Conservation (phyloP, 2,329 filamentous ascomycete species). For the Penicillium sumatraense region DNA sequence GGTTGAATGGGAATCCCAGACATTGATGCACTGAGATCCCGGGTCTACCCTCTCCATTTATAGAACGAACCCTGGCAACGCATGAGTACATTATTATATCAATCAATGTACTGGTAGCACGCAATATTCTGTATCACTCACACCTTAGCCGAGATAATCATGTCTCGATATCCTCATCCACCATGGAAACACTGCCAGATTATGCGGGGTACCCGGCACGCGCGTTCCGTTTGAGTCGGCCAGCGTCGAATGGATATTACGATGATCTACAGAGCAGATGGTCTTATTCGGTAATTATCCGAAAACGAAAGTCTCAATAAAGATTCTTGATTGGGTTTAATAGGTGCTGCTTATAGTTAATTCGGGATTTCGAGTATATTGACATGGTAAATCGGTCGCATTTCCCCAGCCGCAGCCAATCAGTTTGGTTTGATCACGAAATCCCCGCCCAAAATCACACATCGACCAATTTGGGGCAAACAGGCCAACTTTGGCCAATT, state of each 20-base stretch:
- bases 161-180: neutral
- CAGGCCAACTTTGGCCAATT: neutral
- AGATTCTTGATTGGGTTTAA: neutral
- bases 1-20: no score
- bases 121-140: neutral
- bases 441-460: slow-evolving; percentile 2
- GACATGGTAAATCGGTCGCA: neutral
- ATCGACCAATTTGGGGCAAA: neutral
- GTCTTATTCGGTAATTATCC: neutral
- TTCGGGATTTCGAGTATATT: no score
- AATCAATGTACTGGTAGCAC: neutral
- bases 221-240: neutral
- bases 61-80: neutral
- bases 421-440: neutral
- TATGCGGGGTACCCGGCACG: neutral
- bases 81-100: neutral
- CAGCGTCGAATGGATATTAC: neutral
- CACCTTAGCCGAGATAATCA: neutral
- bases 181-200: neutral
- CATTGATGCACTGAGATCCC: neutral
- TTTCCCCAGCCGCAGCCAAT: neutral
- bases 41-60: neutral
- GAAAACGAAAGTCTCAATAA: neutral
- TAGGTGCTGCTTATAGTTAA: neutral
- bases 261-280: neutral